Evolutionary conservation across 1,284 basidiomycete genomes (phyloP).

Genomic region (Rhodofomes roseus): DNA sequence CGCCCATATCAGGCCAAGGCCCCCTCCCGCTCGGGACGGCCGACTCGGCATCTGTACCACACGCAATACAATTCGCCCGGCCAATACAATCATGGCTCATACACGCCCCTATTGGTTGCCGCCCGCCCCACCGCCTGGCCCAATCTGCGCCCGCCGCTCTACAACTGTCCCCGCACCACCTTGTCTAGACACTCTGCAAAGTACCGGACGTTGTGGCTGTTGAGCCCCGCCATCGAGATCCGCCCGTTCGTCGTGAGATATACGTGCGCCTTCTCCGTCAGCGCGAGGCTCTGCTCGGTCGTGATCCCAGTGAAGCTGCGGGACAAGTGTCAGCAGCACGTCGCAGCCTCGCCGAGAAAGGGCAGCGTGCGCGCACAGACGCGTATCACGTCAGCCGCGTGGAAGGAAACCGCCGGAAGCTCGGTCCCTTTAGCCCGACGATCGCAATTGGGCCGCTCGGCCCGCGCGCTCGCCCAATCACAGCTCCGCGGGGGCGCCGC

Average conservation of each 20-base stretch:
- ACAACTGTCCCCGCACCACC: slow-evolving; percentile 58
- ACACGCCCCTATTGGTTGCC: not conserved
- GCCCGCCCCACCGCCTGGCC: not conserved
- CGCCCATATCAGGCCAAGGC: not conserved
- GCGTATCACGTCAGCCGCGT: slow-evolving; percentile 5
- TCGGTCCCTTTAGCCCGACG: slow-evolving; percentile 1
- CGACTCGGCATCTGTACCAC: slow-evolving; percentile 6
- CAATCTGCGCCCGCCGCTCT: not conserved
- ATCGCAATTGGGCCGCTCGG: slow-evolving; percentile 13
- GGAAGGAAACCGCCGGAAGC: not conserved
- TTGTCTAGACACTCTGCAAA: slow-evolving; percentile 76
- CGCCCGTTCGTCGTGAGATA: slow-evolving; percentile 87
- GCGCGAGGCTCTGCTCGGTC: slow-evolving; percentile 61
- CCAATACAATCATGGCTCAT: not conserved
- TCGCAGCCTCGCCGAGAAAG: not conserved
- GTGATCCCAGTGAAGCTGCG: slow-evolving; percentile 78
- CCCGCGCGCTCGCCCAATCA: slow-evolving; percentile 8
- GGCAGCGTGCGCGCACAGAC: slow-evolving; percentile 2
- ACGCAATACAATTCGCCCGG: not conserved
- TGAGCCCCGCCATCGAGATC: slow-evolving; percentile 86
- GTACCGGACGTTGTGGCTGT: slow-evolving; percentile 70
- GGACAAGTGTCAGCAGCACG: slow-evolving; percentile 4
- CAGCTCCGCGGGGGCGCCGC: not conserved
- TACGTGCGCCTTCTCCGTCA: slow-evolving; percentile 80
- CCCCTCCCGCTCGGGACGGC: not conserved